phyloP scores from a whole-genome alignment of 139 green algal species.

The Edaphochlamys debaryana region DNA sequence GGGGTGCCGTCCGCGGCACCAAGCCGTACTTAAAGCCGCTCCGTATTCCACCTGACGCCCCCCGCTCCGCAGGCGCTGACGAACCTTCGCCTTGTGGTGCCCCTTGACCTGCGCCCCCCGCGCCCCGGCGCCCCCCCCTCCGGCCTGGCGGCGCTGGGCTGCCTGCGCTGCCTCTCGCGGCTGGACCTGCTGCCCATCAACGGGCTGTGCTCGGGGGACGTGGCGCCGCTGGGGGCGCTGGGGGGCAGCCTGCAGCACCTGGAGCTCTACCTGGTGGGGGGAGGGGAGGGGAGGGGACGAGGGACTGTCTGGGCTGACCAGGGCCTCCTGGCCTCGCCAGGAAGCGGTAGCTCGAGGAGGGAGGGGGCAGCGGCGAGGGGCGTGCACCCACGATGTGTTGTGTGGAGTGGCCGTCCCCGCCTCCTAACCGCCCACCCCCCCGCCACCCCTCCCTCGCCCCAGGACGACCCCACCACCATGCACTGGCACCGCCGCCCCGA shows the following conservation, averaged over 20 bases:
- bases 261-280: slow-evolving; percentile 26
- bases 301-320: too few species aligned
- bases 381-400: too few species aligned
- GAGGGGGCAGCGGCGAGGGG: too few species aligned
- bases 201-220: not conserved
- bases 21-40: not conserved
- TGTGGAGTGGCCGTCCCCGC: not conserved
- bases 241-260: slow-evolving; percentile 25
- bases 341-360: not conserved
- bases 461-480: slow-evolving; percentile 26
- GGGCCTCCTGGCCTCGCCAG: too few species aligned
- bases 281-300: too few species aligned
- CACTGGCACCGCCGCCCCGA: slow-evolving; percentile 37
- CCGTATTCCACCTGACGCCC: too few species aligned
- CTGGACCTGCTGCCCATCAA: slow-evolving; percentile 37
- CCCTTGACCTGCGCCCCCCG: slow-evolving; percentile 4
- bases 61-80: not conserved
- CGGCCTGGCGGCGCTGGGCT: not conserved
- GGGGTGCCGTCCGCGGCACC: too few species aligned
- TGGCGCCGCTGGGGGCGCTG: slow-evolving; percentile 25
- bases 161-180: not conserved
- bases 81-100: slow-evolving; percentile 6
- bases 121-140: too few species aligned
- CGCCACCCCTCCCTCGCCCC: not conserved
- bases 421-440: not conserved